Base-by-base conservation (phyloP, 192 early-diverging fungal genomes). In the Rhizoclosmatium sp. region DNA sequence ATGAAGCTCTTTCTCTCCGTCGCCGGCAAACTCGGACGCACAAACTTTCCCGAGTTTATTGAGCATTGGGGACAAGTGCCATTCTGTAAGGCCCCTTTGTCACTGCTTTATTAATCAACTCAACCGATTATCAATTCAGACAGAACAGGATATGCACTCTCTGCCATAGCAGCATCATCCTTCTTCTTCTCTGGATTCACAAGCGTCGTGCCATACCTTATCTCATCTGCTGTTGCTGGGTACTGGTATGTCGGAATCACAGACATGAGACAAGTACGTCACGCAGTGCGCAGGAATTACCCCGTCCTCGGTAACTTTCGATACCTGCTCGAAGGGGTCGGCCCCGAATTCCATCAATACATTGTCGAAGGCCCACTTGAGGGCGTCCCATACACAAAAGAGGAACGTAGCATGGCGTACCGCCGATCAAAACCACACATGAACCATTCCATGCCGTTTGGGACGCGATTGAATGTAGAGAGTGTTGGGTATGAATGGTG, bases 181-280 rank as follows among this genome's bases (percentile, higher is more conserved):
- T 65, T 65, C 39, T 10, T 65, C 31, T 16, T 65, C 10, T 10
- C 64, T 39, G 64, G 64, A 10, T 10, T 65, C 16, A 39, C 10
- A 10, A 58, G 56, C 21, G 16, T 21, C 39, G 14, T 39, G 64
- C 64, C 64, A 39, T 65, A 39, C 19, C 10, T 31, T n/a, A 39
- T 39, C 40, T 65, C 64, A 14, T 16, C 19, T 0, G 10, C 40
- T 14, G 64, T 65, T 0, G 14, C 16, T 14, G 19, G 14, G 10
- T 65, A 65, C 40, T 65, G 64, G 64, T 65, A 65, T 39, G 64
- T 65, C 39, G 64, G 64, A 16, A 65, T 65, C 31, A 65, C 64
- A 65, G 64, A 65, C 31, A 65, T 65, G 64, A 16, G 64, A 23
- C 64, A 65, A 39, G 64, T 65, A 0, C 12, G 64, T 10, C 64